A percentile compares a stretch with the other conserved stretches of the same genome.
Conservation (phyloP, 2,329 filamentous ascomycete species). For the Cucurbitaria berberidis region DNA sequence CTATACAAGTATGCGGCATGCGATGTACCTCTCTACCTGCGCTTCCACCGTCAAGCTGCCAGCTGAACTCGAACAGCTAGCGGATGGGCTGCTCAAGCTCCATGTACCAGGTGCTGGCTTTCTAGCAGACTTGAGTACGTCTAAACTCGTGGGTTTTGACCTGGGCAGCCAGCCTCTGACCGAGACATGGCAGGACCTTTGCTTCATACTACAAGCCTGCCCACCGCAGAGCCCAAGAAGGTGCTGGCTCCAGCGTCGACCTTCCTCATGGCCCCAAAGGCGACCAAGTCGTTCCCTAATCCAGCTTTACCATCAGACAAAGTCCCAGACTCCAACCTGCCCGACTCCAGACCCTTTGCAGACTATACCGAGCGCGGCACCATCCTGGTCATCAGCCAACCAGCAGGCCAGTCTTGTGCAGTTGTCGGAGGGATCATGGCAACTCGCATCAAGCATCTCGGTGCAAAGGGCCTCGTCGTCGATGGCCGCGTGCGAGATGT, state of each 20-base stretch:
- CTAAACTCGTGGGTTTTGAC: conserved; percentile 28
- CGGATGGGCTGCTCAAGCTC: conserved; percentile 75
- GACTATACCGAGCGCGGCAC: conserved; percentile 67
- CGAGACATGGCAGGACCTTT: conserved; percentile 31
- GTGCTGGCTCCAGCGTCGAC: conserved; percentile 64
- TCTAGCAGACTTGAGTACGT: conserved; percentile 65
- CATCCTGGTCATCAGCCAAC: conserved; percentile 71
- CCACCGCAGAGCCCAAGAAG: conserved; percentile 29
- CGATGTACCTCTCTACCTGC: conserved; percentile 32
- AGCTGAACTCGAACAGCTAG: conserved; percentile 46
- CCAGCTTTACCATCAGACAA: conserved; percentile 43
- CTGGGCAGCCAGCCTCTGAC: not conserved
- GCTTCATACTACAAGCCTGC: conserved; percentile 23
- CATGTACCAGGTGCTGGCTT: conserved; percentile 70
- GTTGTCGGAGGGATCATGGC: conserved; percentile 81
- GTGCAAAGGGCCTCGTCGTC: conserved; percentile 68
- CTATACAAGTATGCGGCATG: conserved; percentile 44
- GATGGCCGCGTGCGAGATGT: conserved; percentile 73
- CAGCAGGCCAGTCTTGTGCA: conserved; percentile 69
- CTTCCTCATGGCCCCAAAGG: conserved; percentile 67
- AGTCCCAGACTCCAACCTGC: conserved; percentile 34
- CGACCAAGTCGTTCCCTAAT: conserved; percentile 49
- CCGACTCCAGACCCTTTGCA: conserved; percentile 65
- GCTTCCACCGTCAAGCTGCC: not conserved
- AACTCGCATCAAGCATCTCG: conserved; percentile 67